Conservation (phyloP, 1,139 yeast genomes). For the Taphrina flavorubra region DNA sequence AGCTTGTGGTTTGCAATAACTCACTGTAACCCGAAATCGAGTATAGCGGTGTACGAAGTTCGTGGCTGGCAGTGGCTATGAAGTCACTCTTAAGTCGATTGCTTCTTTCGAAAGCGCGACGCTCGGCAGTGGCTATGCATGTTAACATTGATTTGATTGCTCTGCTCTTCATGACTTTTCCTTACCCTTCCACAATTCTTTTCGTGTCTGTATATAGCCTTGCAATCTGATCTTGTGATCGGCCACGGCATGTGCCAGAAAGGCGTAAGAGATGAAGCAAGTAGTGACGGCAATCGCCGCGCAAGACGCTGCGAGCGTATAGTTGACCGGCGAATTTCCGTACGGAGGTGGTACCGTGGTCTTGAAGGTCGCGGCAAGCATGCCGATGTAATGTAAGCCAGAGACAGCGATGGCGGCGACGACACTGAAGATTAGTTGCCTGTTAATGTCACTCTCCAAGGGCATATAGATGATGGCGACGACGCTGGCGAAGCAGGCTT, state of each 20-base stretch:
- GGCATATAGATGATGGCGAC: conserved; percentile 36
- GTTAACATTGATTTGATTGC: too few relatives aligned
- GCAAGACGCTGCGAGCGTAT: conserved; percentile 23
- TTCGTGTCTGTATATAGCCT: conserved; percentile 25
- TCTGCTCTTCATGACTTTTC: too few relatives aligned
- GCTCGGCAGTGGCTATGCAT: conserved; percentile 22
- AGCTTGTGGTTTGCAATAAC: conserved; percentile 80
- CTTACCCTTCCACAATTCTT: conserved; percentile 32
- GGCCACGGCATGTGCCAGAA: conserved; percentile 27
- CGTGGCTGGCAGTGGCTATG: conserved; percentile 90
- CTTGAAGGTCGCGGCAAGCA: conserved; percentile 35
- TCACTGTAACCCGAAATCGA: conserved; percentile 95
- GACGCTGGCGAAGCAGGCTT: conserved; percentile 23
- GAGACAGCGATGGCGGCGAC: conserved; percentile 30
- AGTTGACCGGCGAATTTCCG: neutral
- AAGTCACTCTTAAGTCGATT: conserved; percentile 88
- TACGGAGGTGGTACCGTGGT: conserved; percentile 12
- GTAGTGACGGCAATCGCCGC: conserved; percentile 27
- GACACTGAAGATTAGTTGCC: conserved; percentile 28
- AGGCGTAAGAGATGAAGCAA: conserved; percentile 28
- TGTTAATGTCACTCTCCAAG: conserved; percentile 3
- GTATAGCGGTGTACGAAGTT: conserved; percentile 87
- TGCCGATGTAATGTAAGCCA: conserved; percentile 34
- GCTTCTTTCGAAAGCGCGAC: conserved; percentile 85
- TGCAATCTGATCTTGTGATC: conserved; percentile 18